These are phyloP conservation scores for Penicillium steckii DNA, from an alignment of 495 filamentous ascomycete species.

Conservation along the genomic window DNA sequence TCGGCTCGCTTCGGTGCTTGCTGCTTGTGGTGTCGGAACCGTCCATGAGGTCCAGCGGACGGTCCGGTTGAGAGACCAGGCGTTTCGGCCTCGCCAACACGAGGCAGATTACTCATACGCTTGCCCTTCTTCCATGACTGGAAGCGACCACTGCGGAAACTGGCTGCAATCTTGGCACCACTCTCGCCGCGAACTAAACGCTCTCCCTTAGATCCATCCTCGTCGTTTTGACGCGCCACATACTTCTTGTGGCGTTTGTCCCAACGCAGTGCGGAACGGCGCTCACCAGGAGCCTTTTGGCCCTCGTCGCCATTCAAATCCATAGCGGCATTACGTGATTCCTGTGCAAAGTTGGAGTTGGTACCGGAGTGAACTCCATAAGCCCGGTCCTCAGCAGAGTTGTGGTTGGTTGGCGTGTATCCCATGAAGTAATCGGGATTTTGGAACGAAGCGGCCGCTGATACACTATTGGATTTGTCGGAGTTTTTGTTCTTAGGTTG, in stretches of 20 bases:
- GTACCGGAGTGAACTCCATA: constrained; percentile 89
- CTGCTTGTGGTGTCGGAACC: constrained; percentile 77
- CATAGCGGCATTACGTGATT: constrained; percentile 80
- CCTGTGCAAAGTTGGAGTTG: constrained; percentile 73
- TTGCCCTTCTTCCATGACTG: constrained; percentile 87
- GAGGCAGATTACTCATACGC: constrained; percentile 71
- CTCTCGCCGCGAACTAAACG: constrained; percentile 86
- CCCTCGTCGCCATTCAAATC: constrained; percentile 87
- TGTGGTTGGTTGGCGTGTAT: constrained; percentile 75
- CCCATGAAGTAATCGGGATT: constrained; percentile 95
- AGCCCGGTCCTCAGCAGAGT: constrained; percentile 79
- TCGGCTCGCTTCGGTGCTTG: constrained; percentile 90
- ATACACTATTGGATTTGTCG: constrained; percentile 32
- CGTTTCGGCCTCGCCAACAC: constrained; percentile 77
- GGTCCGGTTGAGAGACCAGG: constrained; percentile 31
- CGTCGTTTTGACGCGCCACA: constrained; percentile 84
- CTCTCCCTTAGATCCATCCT: constrained; percentile 84
- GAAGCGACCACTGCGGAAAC: constrained; percentile 90
- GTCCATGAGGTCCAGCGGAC: constrained; percentile 20
- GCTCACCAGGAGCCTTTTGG: constrained; percentile 69
- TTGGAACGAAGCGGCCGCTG: constrained; percentile 54
- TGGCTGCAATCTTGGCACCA: constrained; percentile 92
- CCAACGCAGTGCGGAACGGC: constrained; percentile 79
- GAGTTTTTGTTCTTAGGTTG: constrained; percentile 18
- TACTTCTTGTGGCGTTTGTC: constrained; percentile 97